These are phyloP conservation scores for Cryphonectria radicalis DNA, from an alignment of 2,329 filamentous ascomycete genomes.

Conservation along the genomic window DNA sequence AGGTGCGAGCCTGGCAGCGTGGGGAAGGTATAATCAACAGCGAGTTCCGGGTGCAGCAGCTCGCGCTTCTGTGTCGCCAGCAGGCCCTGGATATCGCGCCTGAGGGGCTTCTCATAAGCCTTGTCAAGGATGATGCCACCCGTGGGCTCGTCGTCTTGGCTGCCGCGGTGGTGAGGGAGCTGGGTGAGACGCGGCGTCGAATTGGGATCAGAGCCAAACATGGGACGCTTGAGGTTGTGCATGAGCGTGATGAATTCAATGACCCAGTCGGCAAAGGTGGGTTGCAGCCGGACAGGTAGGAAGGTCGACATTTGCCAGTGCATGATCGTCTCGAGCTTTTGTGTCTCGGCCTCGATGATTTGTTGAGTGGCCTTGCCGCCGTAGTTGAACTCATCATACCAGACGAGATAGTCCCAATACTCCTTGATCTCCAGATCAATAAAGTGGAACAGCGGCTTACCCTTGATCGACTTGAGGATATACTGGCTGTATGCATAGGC, in stretches of 20 bases:
- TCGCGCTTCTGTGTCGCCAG: slow-evolving; percentile 86
- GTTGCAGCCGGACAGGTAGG: slow-evolving; percentile 77
- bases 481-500: slow-evolving; percentile 97
- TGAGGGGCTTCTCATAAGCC: slow-evolving; percentile 83
- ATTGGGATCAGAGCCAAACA: slow-evolving; percentile 51
- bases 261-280: slow-evolving; percentile 88
- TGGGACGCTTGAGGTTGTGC: slow-evolving; percentile 80
- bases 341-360: slow-evolving; percentile 72
- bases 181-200: slow-evolving; percentile 62
- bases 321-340: slow-evolving; percentile 90
- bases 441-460: slow-evolving; percentile 94
- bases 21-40: slow-evolving; percentile 86
- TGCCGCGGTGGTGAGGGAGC: slow-evolving; percentile 55
- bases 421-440: slow-evolving; percentile 97
- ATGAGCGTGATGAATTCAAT: slow-evolving; percentile 95
- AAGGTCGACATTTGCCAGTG: slow-evolving; percentile 97
- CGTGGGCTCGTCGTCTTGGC: slow-evolving; percentile 62
- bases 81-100: slow-evolving; percentile 83
- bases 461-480: slow-evolving; percentile 95
- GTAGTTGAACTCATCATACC: slow-evolving; percentile 99
- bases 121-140: slow-evolving; percentile 74
- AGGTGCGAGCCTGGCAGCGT: slow-evolving; percentile 74
- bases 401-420: slow-evolving; percentile 98
- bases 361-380: slow-evolving; percentile 89
- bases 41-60: slow-evolving; percentile 85